A percentile compares a stretch with the other conserved stretches of the same genome.
Conservation (phyloP, 805 yeast genomes). For the Kazachstania psychrophila region DNA sequence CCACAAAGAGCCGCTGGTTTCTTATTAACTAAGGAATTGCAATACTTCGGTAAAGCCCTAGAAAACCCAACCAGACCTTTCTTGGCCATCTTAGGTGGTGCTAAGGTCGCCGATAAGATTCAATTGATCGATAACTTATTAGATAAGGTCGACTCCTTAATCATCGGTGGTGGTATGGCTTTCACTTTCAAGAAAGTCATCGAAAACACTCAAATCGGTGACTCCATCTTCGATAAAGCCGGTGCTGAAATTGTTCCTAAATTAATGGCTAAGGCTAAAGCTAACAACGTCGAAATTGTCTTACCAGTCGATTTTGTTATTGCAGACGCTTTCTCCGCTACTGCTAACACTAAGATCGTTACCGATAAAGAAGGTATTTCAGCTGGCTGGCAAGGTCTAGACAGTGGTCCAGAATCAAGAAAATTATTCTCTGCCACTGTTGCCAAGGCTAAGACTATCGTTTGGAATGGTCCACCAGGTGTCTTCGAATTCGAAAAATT, state of each 20-base stretch:
- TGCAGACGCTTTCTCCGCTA: constrained; percentile 90
- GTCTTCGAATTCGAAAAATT: constrained; percentile 95
- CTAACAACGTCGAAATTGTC: constrained; percentile 86
- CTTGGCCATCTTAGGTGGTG: constrained; percentile 98
- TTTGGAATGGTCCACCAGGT: constrained; percentile 99
- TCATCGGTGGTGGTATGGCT: constrained; percentile 99
- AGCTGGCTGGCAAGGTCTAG: constrained; percentile 93
- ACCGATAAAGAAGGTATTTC: constrained; percentile 89
- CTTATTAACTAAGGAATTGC: constrained; percentile 94
- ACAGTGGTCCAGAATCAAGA: constrained; percentile 85
- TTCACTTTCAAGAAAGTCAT: constrained; percentile 96
- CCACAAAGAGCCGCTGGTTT: constrained; percentile 97
- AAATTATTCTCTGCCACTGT: constrained; percentile 75
- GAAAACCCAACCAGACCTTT: constrained; percentile 97
- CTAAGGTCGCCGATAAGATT: constrained; percentile 98
- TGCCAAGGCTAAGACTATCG: constrained; percentile 91
- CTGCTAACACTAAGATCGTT: constrained; percentile 79
- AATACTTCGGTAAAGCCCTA: constrained; percentile 93
- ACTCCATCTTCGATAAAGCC: constrained; percentile 84
- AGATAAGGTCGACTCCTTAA: constrained; percentile 89
- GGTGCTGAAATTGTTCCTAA: constrained; percentile 94
- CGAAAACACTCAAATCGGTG: constrained; percentile 79
- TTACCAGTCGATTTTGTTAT: constrained; percentile 95
- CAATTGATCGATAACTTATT: constrained; percentile 94
- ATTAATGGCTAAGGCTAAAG: constrained; percentile 92